Percentiles rank a stretch among this genome's conserved stretches.
Evolutionary conservation across 1,139 yeast genomes (phyloP).

Genomic region (Diutina pseudorugosa): DNA sequence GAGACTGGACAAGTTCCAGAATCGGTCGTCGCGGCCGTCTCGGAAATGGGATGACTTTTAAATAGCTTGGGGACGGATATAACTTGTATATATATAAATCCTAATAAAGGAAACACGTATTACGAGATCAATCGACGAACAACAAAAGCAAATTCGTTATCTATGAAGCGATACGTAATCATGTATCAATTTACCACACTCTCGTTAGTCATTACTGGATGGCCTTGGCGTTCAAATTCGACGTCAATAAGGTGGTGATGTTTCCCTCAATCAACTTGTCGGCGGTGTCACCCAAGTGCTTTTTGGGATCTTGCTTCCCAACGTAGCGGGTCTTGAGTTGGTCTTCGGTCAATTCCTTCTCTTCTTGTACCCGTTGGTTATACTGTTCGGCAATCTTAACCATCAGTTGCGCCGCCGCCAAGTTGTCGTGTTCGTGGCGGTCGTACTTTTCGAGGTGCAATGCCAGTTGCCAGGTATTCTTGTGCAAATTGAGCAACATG

Average conservation of each 20-base stretch:
- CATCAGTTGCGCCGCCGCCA: slow-evolving; percentile 65
- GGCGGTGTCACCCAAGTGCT: slow-evolving; percentile 86
- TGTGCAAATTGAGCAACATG: slow-evolving; percentile 89
- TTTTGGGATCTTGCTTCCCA: slow-evolving; percentile 98
- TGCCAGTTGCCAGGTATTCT: slow-evolving; percentile 94
- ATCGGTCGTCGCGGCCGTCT: background rate
- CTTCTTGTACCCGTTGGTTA: slow-evolving; percentile 86
- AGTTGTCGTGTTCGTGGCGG: slow-evolving; percentile 64
- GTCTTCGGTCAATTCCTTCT: slow-evolving; percentile 76
- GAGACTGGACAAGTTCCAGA: background rate
- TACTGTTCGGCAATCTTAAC: slow-evolving; percentile 86
- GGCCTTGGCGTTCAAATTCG: slow-evolving; percentile 80
- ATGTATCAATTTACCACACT: background rate
- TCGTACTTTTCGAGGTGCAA: slow-evolving; percentile 68
- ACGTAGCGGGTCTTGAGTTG: slow-evolving; percentile 91
- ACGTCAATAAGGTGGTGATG: slow-evolving; percentile 74
- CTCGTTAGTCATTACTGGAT: slow-evolving; percentile 15
- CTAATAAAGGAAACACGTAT: background rate
- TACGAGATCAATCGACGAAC: background rate
- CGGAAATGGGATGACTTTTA: background rate
- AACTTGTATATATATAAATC: background rate
- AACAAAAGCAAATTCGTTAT: too few relatives aligned
- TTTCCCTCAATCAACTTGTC: slow-evolving; percentile 81
- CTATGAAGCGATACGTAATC: background rate
- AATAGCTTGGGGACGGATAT: background rate